A percentile compares a stretch with the other conserved stretches of the same genome.
Evolutionary conservation across 2,329 filamentous ascomycete genomes (phyloP).

Genomic region (Epichloe baconii): DNA sequence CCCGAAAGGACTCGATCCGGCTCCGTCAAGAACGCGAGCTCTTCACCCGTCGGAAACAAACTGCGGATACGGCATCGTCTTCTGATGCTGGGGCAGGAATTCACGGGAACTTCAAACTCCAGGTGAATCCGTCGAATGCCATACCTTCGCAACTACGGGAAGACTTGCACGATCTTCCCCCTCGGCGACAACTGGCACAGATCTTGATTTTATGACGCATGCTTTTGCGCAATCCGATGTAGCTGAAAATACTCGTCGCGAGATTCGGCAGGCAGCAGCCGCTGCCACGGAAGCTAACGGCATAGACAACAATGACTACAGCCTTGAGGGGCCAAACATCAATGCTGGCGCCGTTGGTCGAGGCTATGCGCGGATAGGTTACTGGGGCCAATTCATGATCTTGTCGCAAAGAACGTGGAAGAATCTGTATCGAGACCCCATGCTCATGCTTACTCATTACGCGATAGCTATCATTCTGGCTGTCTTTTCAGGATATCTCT

Average conservation of each 20-base stretch:
- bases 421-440: slow-evolving; percentile 92
- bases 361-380: slow-evolving; percentile 71
- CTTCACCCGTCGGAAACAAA: slow-evolving; percentile 64
- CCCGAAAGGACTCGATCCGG: slow-evolving; percentile 68
- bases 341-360: slow-evolving; percentile 51
- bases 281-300: slow-evolving; percentile 56
- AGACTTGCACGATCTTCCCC: slow-evolving; percentile 50
- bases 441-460: slow-evolving; percentile 97
- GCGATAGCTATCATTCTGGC: slow-evolving; percentile 91
- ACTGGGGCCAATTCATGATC: slow-evolving; percentile 73
- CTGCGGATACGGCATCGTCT: slow-evolving; percentile 48
- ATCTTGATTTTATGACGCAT: slow-evolving; percentile 68
- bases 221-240: slow-evolving; percentile 71
- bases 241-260: slow-evolving; percentile 57
- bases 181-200: slow-evolving; percentile 50
- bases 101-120: slow-evolving; percentile 36
- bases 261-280: slow-evolving; percentile 59
- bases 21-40: slow-evolving; percentile 81
- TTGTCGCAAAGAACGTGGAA: slow-evolving; percentile 87
- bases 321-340: slow-evolving; percentile 32
- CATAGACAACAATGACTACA: slow-evolving; percentile 39
- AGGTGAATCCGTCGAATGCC: slow-evolving; percentile 27
- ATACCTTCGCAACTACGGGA: slow-evolving; percentile 51
- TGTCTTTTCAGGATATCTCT: slow-evolving; percentile 87
- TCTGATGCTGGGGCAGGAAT: slow-evolving; percentile 42